phyloP scores from a whole-genome alignment of 805 yeast species.

The Metschnikowia chrysomelidarum region DNA sequence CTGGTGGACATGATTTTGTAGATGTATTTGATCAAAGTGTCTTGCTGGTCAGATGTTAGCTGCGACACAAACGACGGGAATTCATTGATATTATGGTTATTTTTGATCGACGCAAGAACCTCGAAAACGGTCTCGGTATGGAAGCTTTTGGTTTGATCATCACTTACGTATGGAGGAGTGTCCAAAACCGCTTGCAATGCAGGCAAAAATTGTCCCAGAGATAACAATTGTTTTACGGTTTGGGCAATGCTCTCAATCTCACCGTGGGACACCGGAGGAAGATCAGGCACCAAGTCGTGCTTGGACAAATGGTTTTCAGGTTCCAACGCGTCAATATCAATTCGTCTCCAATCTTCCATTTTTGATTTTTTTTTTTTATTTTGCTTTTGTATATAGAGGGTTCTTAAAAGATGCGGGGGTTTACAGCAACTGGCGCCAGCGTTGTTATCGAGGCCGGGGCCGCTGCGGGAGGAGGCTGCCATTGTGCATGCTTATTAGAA shows the following conservation, averaged over 20 bases:
- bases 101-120: slow-evolving; percentile 50
- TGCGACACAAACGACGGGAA: slow-evolving; percentile 58
- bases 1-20: slow-evolving; percentile 81
- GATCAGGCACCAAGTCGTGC: slow-evolving; percentile 60
- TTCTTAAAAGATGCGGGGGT: too few species aligned
- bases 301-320: slow-evolving; percentile 69
- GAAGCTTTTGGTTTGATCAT: slow-evolving; percentile 49
- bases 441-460: too few species aligned
- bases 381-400: too few species aligned
- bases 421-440: too few species aligned
- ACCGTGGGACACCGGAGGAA: slow-evolving; percentile 40
- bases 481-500: too few species aligned
- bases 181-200: slow-evolving; percentile 65
- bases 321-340: slow-evolving; percentile 88
- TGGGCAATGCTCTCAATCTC: slow-evolving; percentile 56
- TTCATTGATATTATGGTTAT: slow-evolving; percentile 64
- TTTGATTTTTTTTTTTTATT: neutral
- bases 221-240: slow-evolving; percentile 58
- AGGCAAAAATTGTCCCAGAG: slow-evolving; percentile 68
- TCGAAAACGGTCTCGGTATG: slow-evolving; percentile 58
- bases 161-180: slow-evolving; percentile 83
- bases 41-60: slow-evolving; percentile 65
- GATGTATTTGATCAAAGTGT: slow-evolving; percentile 75
- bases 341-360: slow-evolving; percentile 88
- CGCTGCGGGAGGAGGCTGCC: too few species aligned